These are phyloP conservation scores for Cercophora sp. DNA, from an alignment of 495 filamentous ascomycete genomes.

Conservation along the genomic window DNA sequence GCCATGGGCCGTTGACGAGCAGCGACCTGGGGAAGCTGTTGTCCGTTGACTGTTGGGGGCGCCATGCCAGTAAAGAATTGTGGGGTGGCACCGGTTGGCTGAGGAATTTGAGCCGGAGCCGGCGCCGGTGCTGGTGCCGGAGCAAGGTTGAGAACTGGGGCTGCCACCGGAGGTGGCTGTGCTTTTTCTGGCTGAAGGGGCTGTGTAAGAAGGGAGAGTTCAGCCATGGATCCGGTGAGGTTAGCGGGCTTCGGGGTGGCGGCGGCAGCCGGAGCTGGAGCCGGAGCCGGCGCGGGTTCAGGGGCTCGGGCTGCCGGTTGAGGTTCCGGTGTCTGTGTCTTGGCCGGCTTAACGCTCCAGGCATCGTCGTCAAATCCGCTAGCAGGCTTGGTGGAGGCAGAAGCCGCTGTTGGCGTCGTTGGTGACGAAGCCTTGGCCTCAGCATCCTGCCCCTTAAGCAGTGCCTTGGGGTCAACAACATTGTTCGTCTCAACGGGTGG, in stretches of 20 bases:
- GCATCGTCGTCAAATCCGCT: slow-evolving; percentile 93
- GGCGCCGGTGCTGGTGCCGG: slow-evolving; percentile 39
- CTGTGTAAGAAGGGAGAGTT: slow-evolving; percentile 70
- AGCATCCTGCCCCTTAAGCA: slow-evolving; percentile 57
- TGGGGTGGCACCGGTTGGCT: slow-evolving; percentile 50
- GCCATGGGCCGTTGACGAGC: slow-evolving; percentile 71
- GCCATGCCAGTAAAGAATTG: slow-evolving; percentile 46
- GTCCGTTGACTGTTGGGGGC: slow-evolving; percentile 33
- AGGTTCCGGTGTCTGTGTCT: slow-evolving; percentile 44
- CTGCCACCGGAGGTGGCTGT: slow-evolving; percentile 44
- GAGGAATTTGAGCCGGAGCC: slow-evolving; percentile 43
- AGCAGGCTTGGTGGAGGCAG: slow-evolving; percentile 43
- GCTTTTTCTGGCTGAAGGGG: slow-evolving; percentile 72
- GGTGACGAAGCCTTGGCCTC: slow-evolving; percentile 44
- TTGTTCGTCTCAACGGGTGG: slow-evolving; percentile 80
- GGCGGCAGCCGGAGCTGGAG: slow-evolving; percentile 34
- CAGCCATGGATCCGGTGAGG: slow-evolving; percentile 69
- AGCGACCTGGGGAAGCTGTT: slow-evolving; percentile 34
- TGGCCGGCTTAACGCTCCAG: slow-evolving; percentile 95
- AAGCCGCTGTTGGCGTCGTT: slow-evolving; percentile 38
- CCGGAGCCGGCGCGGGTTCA: slow-evolving; percentile 30
- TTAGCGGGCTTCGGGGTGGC: slow-evolving; percentile 22
- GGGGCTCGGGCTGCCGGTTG: slow-evolving; percentile 36
- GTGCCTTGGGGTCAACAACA: slow-evolving; percentile 80
- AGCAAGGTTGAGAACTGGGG: slow-evolving; percentile 29